Evolutionary conservation across 176 grass and related monocot genomes (phyloP).

Genomic region (Hyparrhenia diplandra): DNA sequence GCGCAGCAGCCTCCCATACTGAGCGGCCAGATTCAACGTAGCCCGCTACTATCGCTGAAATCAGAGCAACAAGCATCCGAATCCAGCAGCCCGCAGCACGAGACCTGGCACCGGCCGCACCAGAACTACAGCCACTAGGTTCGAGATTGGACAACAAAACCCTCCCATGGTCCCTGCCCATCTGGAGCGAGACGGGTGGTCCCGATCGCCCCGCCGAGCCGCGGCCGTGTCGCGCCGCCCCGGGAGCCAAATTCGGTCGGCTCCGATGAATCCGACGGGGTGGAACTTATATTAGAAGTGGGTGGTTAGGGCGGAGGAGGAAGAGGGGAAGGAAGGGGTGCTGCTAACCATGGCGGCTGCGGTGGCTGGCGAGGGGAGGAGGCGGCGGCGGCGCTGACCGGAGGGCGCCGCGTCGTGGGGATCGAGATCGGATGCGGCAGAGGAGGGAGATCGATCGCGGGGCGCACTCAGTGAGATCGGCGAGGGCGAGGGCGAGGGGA

Average conservation of each 20-base stretch:
- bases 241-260: background rate
- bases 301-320: background rate
- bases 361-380: slow-evolving; percentile 1
- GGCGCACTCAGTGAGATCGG: background rate
- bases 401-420: background rate
- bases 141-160: background rate
- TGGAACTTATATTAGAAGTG: too few relatives aligned
- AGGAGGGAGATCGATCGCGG: background rate
- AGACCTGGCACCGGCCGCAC: background rate
- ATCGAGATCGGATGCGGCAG: slow-evolving; percentile 21
- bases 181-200: background rate
- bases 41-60: background rate
- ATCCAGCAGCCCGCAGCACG: background rate
- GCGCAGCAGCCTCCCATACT: background rate
- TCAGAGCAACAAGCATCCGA: background rate
- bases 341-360: background rate
- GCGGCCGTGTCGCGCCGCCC: background rate
- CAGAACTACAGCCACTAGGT: background rate
- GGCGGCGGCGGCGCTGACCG: slow-evolving; percentile 4
- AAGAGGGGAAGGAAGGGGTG: background rate
- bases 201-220: background rate
- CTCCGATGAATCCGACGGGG: background rate
- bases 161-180: background rate
- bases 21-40: background rate
- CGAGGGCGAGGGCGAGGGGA: too few relatives aligned